Evolutionary conservation across 2,329 filamentous ascomycete species (phyloP).

Genomic region (Anthostomella pinea): DNA sequence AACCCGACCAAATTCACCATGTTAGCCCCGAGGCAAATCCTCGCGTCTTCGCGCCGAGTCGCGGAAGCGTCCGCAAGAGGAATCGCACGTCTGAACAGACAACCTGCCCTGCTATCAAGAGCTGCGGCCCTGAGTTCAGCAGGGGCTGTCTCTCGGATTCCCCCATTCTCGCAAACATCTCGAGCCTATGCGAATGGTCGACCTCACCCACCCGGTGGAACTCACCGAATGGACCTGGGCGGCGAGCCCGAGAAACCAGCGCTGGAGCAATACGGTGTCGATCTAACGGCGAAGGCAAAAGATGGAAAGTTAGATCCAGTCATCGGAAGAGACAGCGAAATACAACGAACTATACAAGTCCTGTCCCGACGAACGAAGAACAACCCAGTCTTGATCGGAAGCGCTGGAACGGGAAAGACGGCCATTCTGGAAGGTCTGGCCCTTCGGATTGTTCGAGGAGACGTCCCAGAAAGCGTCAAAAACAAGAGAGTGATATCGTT

Average conservation of each 20-base stretch:
- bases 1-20: too few species aligned
- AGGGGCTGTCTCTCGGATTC: slow-evolving; percentile 14
- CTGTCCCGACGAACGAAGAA: slow-evolving; percentile 92
- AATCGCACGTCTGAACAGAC: slow-evolving; percentile 21
- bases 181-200: slow-evolving; percentile 67
- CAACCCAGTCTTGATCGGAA: slow-evolving; percentile 90
- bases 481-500: slow-evolving; percentile 86
- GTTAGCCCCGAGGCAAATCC: slow-evolving; percentile 39
- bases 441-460: slow-evolving; percentile 83
- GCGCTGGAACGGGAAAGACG: slow-evolving; percentile 89
- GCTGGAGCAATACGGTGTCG: slow-evolving; percentile 85
- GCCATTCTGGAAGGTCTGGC: slow-evolving; percentile 89
- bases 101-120: slow-evolving; percentile 22
- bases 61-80: slow-evolving; percentile 25
- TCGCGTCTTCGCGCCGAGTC: slow-evolving; percentile 34
- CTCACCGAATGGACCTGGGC: slow-evolving; percentile 88
- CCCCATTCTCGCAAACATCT: slow-evolving; percentile 17
- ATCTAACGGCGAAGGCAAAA: slow-evolving; percentile 80
- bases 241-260: slow-evolving; percentile 76
- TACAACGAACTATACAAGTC: slow-evolving; percentile 91
- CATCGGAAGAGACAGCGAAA: slow-evolving; percentile 88
- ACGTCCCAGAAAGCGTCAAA: slow-evolving; percentile 94
- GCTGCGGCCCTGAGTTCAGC: slow-evolving; percentile 21
- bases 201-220: slow-evolving; percentile 86
- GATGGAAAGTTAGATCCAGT: slow-evolving; percentile 93